A percentile compares a stretch with the other conserved stretches of the same genome.
Conservation (phyloP, 202 grass and related monocot species). For the Musa balbisiana region DNA sequence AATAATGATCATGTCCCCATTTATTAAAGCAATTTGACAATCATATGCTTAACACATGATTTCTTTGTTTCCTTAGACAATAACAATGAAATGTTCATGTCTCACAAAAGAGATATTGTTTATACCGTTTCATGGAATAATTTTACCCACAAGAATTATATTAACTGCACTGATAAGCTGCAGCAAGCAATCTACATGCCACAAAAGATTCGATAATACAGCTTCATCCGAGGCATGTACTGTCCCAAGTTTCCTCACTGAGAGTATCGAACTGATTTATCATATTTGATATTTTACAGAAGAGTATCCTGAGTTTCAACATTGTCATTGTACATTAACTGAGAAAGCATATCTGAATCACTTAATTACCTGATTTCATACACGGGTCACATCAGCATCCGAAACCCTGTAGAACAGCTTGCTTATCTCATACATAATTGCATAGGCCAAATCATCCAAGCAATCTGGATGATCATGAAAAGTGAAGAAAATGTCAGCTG, state of each 20-base stretch:
- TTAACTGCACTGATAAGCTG: neutral
- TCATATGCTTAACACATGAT: neutral
- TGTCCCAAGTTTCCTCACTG: too few relatives aligned
- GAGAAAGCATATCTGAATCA: neutral
- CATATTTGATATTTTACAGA: too few relatives aligned
- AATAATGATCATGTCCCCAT: neutral
- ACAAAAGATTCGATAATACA: neutral
- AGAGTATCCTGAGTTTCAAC: too few relatives aligned
- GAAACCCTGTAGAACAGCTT: slow-evolving; percentile 88
- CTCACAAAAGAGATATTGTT: neutral
- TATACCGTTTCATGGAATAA: neutral
- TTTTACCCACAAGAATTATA: neutral
- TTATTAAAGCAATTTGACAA: neutral
- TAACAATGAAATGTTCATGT: neutral
- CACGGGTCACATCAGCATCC: slow-evolving; percentile 94
- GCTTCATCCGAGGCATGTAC: too few relatives aligned
- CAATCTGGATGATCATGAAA: slow-evolving; percentile 55
- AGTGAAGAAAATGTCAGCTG: neutral
- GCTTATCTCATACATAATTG: slow-evolving; percentile 93
- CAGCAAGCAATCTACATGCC: neutral
- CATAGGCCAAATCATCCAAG: slow-evolving; percentile 94
- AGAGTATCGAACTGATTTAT: too few relatives aligned
- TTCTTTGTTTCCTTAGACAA: neutral
- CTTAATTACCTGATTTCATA: slow-evolving; percentile 74
- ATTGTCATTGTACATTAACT: neutral